Evolutionary conservation across 2,329 filamentous ascomycete species (phyloP).

Genomic region (Colletotrichum sp.): DNA sequence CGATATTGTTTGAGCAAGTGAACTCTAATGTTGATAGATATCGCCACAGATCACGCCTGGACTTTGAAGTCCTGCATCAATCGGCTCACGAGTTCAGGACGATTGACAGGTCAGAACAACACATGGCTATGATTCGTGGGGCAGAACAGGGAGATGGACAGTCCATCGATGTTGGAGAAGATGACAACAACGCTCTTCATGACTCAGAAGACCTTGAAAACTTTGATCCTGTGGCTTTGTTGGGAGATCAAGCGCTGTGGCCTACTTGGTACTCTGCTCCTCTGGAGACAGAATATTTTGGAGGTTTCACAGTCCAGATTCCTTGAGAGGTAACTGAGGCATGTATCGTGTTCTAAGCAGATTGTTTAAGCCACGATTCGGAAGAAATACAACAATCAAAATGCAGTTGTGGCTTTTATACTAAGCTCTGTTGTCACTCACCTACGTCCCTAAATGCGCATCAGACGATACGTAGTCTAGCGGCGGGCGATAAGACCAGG

Average conservation of each 20-base stretch:
- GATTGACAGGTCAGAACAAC: neutral
- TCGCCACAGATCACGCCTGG: neutral
- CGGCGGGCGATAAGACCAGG: neutral
- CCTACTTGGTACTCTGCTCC: neutral
- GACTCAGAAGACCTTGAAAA: neutral
- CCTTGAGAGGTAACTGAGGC: neutral
- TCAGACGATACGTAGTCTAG: neutral
- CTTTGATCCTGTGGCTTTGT: neutral
- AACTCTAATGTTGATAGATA: neutral
- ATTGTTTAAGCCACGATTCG: neutral
- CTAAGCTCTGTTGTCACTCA: neutral
- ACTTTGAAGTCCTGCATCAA: neutral
- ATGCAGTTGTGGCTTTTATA: no score
- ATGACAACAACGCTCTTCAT: neutral
- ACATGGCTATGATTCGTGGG: conserved; percentile 20
- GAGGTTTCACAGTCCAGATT: accelerated
- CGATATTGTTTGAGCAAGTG: neutral
- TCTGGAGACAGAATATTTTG: neutral
- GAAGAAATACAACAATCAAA: accelerated
- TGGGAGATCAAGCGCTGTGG: neutral
- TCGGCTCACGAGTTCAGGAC: neutral
- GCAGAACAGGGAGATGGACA: neutral
- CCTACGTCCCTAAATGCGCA: accelerated
- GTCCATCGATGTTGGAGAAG: neutral
- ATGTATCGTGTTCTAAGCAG: no score